A percentile compares a stretch with the other conserved stretches of the same genome.
These are phyloP conservation scores for Peronospora destructor DNA, from an alignment of 352 stramenopile genomes.

Conservation along the genomic window DNA sequence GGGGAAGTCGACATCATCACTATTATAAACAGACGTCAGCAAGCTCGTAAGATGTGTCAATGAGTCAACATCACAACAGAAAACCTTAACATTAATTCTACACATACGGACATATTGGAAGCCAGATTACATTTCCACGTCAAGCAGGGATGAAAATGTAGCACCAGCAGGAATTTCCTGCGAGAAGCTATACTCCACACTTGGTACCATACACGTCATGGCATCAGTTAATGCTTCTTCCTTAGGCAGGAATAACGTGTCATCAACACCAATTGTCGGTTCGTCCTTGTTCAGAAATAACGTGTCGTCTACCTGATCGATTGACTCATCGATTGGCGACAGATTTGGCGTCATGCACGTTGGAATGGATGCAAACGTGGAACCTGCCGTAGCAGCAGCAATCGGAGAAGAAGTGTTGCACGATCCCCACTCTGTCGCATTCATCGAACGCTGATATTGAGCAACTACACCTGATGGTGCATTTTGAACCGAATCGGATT, in stretches of 20 bases:
- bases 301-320: slow-evolving; percentile 6
- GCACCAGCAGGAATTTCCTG: neutral
- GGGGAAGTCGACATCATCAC: too few species aligned
- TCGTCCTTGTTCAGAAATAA: slow-evolving; percentile 10
- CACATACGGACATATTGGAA: neutral
- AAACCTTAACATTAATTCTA: too few species aligned
- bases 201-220: slow-evolving; percentile 10
- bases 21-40: too few species aligned
- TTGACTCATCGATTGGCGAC: neutral
- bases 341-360: slow-evolving; percentile 4
- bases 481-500: slow-evolving; percentile 7
- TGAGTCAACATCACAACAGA: too few species aligned
- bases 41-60: too few species aligned
- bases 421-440: slow-evolving; percentile 9
- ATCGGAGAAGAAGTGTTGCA: slow-evolving; percentile 13
- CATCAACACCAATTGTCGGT: slow-evolving; percentile 1
- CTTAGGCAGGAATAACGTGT: slow-evolving; percentile 5
- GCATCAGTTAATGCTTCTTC: slow-evolving; percentile 4
- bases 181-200: slow-evolving; percentile 6
- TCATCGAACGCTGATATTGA: slow-evolving; percentile 10
- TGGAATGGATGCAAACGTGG: neutral
- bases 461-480: slow-evolving; percentile 16
- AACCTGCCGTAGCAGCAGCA: neutral
- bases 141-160: slow-evolving; percentile 5
- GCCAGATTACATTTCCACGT: slow-evolving; percentile 17